Evolutionary conservation across 768 basidiomycete genomes (phyloP), one percentile per base, ranked within the genome.

Genomic region (Boletus speciosus): DNA sequence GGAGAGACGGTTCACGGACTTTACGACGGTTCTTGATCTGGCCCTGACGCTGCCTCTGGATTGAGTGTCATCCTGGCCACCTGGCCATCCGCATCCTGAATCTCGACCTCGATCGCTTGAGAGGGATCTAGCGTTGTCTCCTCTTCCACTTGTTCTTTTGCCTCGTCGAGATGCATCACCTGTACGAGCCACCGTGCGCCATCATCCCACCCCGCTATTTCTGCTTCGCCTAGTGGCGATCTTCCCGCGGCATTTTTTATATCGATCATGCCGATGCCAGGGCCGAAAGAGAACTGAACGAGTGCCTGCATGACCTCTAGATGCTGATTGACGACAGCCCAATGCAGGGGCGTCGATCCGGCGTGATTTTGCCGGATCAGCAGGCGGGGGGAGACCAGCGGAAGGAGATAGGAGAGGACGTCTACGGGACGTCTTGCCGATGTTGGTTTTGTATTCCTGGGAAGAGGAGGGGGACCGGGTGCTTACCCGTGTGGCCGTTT

Each of bases 301-400:
- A 93, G 80, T 35, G 74, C 76, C 66, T 85, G 78, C 1, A 80
- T 77, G 44, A 84, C 66, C 7, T 71, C 66, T 4, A 96, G 80
- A 61, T 95, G 94, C 3, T 79, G 74, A 68, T 97, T 98, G 38
- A 93, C 69, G 3, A 89, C 83, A 0, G 94, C 93, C 94, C 94
- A 97, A 65, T 98, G 95, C 6, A 97, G 72, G 7, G 95, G 80
- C 3, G 90, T 95, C 25, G 94, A 95, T 48, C 83, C 78, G 0
- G 89, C 78, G 29, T 68, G 68, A 65, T 97, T 48, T 27, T 48
- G 36, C 11, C 6, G 36, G 25, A 8, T 14, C n/a, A 38, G 19
- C 4, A 19, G 6, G 36, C 2, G 36, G 7, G 35, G 67, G 3
- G 77, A 70, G 16, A 81, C 61, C 50, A 83, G 66, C 2, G 90